Evolutionary conservation across 352 stramenopile species (phyloP).

Genomic region (Globisporangium okanoganense): DNA sequence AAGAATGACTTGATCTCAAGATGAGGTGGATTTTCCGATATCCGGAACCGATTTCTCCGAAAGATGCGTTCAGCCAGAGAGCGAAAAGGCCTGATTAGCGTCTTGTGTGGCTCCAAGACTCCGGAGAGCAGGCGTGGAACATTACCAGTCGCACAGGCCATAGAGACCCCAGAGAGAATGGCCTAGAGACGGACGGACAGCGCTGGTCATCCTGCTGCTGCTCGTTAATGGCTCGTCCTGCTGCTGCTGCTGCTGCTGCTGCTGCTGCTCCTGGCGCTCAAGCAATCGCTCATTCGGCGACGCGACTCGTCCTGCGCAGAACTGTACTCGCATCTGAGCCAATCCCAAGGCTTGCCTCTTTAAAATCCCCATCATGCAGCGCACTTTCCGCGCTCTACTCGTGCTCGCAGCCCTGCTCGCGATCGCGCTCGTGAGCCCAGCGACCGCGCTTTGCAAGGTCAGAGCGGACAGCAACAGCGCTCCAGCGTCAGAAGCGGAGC

Average conservation of each 20-base stretch:
- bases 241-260: neutral
- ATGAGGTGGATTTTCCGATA: no score
- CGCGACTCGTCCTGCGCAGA: neutral
- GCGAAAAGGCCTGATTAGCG: no score
- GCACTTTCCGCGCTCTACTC: neutral
- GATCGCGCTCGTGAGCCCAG: neutral
- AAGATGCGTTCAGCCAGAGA: no score
- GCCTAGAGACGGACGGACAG: no score
- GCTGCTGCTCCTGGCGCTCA: no score
- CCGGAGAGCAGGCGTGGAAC: no score
- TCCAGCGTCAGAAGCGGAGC: neutral
- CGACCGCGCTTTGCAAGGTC: neutral
- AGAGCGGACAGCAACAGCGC: neutral
- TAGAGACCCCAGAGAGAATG: no score
- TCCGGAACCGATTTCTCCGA: no score
- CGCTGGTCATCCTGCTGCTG: conserved; percentile 1
- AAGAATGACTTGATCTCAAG: no score
- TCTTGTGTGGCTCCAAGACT: no score
- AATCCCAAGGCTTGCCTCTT: no score
- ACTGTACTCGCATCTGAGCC: neutral
- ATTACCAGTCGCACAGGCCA: no score
- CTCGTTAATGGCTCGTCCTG: neutral
- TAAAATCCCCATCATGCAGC: neutral
- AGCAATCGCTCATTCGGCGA: neutral
- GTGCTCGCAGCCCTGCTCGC: neutral